Percentiles rank a stretch among this genome's conserved stretches.
phyloP scores from a whole-genome alignment of 2,329 filamentous ascomycete species.

The Fusarium albosuccineum region DNA sequence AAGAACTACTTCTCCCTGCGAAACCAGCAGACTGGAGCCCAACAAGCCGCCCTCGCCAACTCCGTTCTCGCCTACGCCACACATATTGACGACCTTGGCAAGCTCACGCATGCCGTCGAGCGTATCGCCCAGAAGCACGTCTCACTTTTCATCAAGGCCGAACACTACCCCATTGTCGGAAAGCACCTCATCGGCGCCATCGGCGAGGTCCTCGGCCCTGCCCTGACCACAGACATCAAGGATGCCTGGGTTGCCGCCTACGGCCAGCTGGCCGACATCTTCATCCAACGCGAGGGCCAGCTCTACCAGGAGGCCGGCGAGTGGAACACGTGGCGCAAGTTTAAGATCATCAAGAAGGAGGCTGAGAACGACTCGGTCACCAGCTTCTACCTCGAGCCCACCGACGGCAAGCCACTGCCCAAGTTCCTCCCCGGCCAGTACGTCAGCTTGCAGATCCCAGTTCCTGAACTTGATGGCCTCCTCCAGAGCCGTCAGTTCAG shows the following conservation, averaged over 20 bases:
- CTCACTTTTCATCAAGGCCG: constrained; percentile 75
- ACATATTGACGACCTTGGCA: constrained; percentile 77
- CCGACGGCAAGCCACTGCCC: constrained; percentile 69
- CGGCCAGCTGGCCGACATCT: constrained; percentile 76
- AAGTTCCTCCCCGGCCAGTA: constrained; percentile 79
- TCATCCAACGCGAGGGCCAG: constrained; percentile 73
- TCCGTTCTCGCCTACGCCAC: constrained; percentile 79
- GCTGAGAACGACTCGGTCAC: constrained; percentile 71
- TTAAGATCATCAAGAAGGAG: constrained; percentile 71
- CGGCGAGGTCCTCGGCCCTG: constrained; percentile 74
- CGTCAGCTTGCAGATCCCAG: constrained; percentile 72
- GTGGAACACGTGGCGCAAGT: constrained; percentile 65
- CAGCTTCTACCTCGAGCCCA: constrained; percentile 77
- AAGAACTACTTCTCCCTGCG: constrained; percentile 78
- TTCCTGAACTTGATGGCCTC: constrained; percentile 70
- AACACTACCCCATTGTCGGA: constrained; percentile 79
- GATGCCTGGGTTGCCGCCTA: constrained; percentile 82
- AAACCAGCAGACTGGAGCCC: constrained; percentile 76
- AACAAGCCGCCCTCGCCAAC: constrained; percentile 76
- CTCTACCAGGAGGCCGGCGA: constrained; percentile 67
- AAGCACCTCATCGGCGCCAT: constrained; percentile 77
- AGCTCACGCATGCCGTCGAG: constrained; percentile 68
- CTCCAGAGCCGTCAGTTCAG: constrained; percentile 82
- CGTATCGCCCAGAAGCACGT: constrained; percentile 83
- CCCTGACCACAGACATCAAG: constrained; percentile 73